phyloP scores from a whole-genome alignment of 192 early-diverging fungal genomes.

The Coemansia sp. region DNA sequence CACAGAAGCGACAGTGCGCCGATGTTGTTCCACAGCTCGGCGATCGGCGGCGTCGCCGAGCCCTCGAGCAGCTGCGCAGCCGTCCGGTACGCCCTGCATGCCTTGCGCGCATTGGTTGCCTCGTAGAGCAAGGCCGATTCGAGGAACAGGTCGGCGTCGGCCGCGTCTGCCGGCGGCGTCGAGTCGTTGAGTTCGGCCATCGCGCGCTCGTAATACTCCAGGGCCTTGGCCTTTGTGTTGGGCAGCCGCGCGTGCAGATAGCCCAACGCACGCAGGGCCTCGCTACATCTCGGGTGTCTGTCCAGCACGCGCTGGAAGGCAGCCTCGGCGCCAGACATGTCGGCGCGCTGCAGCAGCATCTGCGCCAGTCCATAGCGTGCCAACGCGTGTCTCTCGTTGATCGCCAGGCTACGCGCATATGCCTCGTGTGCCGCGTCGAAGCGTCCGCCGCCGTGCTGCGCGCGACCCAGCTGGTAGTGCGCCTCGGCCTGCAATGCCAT shows the following conservation, averaged over 20 bases:
- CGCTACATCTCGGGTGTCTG: slow-evolving; percentile 61
- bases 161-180: slow-evolving; percentile 40
- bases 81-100: slow-evolving; percentile 45
- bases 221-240: slow-evolving; percentile 63
- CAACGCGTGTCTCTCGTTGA: slow-evolving; percentile 65
- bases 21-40: slow-evolving; percentile 84
- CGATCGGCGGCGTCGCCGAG: slow-evolving; percentile 32
- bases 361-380: slow-evolving; percentile 78
- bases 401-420: slow-evolving; percentile 61
- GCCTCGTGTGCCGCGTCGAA: slow-evolving; percentile 69
- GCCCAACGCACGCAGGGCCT: slow-evolving; percentile 61
- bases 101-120: slow-evolving; percentile 51
- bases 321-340: slow-evolving; percentile 46
- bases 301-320: slow-evolving; percentile 61
- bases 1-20: slow-evolving; percentile 71
- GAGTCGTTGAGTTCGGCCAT: slow-evolving; percentile 50
- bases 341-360: slow-evolving; percentile 58
- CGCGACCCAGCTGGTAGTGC: slow-evolving; percentile 59
- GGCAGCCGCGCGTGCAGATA: slow-evolving; percentile 61
- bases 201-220: slow-evolving; percentile 64
- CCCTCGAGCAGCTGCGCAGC: slow-evolving; percentile 28
- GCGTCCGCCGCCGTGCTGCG: slow-evolving; percentile 57
- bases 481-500: slow-evolving; percentile 60
- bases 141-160: slow-evolving; percentile 55
- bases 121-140: slow-evolving; percentile 68